Base-by-base conservation (phyloP, 805 yeast genomes). In the Candida suzukii region DNA sequence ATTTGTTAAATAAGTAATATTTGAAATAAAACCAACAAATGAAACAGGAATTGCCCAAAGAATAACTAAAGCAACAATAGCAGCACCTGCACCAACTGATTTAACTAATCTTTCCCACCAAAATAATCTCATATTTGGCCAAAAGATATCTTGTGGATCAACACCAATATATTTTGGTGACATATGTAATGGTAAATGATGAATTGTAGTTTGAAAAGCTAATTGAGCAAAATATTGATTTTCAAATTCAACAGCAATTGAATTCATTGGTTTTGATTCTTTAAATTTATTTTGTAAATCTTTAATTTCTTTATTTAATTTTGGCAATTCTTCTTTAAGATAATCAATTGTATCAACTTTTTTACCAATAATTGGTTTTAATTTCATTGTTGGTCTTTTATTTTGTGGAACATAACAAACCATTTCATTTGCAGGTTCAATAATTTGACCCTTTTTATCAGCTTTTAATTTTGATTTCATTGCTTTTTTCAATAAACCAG, bases 41-140 rank as follows among this genome's bases (percentile, higher is more conserved):
- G 90, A 82, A 32, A 82, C 88, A 13, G 91, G 91, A 48, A 83
- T 62, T 42, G 90, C 73, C 95, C 95, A 84, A 50, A 80, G 64
- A 25, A 78, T 54, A 40, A 82, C 68, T 35, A 81, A 52, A 1
- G 79, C 84, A 19, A 63, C 51, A 41, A 83, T 73, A 2, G 76
- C 78, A 14, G 75, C 67, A 28, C 64, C 42, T 0, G 90, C 78
- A 41, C 70, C 68, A 22, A 70, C 58, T 27, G 64, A 58, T 64
- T 91, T 71, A 12, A 67, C 64, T 17, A 81, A 57, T 52, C 80
- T 64, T 60, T 84, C 95, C 83, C 87, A 82, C 90, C 93, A 84
- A 51, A 77, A 77, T 61, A 84, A 58, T 56, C 93, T 71, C 76
- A 83, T 66, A 58, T 84, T 84, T 39, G 74, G 58, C 93, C 93